A percentile compares a stretch with the other conserved stretches of the same genome.
phyloP scores from a whole-genome alignment of 495 filamentous ascomycete genomes.

The Penicillium fimorum region DNA sequence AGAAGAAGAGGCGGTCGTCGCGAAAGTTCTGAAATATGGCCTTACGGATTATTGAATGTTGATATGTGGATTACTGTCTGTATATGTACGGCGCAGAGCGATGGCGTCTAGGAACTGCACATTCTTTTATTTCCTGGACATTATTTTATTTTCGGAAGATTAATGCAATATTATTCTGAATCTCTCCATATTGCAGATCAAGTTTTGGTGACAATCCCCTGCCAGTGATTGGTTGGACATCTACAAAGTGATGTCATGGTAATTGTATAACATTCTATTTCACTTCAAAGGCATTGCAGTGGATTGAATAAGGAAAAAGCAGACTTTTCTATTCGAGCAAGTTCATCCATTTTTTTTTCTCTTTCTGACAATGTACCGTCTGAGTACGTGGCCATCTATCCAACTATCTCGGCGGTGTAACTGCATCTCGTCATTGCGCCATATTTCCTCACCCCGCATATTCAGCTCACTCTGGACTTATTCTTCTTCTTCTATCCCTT shows the following conservation, averaged over 20 bases:
- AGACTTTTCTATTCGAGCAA: not conserved
- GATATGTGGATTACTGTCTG: not conserved
- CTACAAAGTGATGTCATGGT: slow-evolving; percentile 18
- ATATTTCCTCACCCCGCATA: slow-evolving; percentile 3
- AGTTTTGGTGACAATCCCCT: slow-evolving; percentile 17
- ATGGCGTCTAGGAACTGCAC: slow-evolving; percentile 12
- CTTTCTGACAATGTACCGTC: not conserved
- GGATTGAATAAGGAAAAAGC: not conserved
- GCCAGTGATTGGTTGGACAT: slow-evolving; percentile 16
- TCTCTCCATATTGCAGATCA: not conserved
- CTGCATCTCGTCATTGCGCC: slow-evolving; percentile 6
- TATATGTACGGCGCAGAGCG: slow-evolving; percentile 6
- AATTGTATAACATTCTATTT: not conserved
- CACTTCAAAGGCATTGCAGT: not conserved
- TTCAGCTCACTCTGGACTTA: not conserved
- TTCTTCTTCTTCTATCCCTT: not conserved
- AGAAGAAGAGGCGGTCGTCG: slow-evolving; percentile 21
- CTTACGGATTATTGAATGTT: not conserved
- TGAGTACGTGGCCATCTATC: not conserved
- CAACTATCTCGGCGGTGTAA: slow-evolving; percentile 4
- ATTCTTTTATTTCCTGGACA: slow-evolving; percentile 3
- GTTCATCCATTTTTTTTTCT: not conserved
- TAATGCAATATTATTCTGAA: not conserved
- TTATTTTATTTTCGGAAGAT: not conserved
- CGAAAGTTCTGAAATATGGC: slow-evolving; percentile 15